Conservation (phyloP, 2,329 filamentous ascomycete species). For the Phialophora expanda region DNA sequence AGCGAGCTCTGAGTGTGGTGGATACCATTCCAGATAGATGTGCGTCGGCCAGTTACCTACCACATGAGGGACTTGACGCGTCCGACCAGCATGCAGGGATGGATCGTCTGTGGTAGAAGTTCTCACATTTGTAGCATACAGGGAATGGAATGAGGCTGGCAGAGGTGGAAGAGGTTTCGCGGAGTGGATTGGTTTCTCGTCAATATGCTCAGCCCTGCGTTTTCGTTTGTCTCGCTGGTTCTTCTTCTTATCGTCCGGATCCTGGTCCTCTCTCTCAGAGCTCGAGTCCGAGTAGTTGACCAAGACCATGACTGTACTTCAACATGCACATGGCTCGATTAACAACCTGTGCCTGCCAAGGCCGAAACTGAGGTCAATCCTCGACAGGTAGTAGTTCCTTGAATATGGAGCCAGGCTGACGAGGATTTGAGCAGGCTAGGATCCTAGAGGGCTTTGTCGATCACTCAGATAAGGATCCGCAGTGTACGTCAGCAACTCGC, state of each 20-base stretch:
- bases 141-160: conserved; percentile 79
- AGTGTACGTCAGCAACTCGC: conserved; percentile 16
- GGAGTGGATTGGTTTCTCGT: conserved; percentile 36
- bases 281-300: conserved; percentile 66
- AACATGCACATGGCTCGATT: conserved; percentile 15
- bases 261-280: conserved; percentile 44
- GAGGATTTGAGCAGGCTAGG: conserved; percentile 11
- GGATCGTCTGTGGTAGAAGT: conserved; percentile 82
- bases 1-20: conserved; percentile 45
- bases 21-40: conserved; percentile 86
- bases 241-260: neutral
- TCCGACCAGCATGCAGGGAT: conserved; percentile 80
- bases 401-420: conserved; percentile 7
- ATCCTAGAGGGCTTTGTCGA: conserved; percentile 18
- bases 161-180: conserved; percentile 50
- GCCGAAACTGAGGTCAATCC: conserved; percentile 6
- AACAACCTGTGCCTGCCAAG: conserved; percentile 28
- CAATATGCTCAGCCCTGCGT: conserved; percentile 35
- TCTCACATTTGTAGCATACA: conserved; percentile 83
- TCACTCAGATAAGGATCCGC: conserved; percentile 17
- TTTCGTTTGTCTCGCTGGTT: conserved; percentile 25
- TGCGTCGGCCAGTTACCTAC: conserved; percentile 92
- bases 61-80: conserved; percentile 79
- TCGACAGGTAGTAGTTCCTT: neutral
- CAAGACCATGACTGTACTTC: conserved; percentile 45